Base-by-base conservation (phyloP, 2,329 filamentous ascomycete genomes). In the Pseudogymnoascus sp. region DNA sequence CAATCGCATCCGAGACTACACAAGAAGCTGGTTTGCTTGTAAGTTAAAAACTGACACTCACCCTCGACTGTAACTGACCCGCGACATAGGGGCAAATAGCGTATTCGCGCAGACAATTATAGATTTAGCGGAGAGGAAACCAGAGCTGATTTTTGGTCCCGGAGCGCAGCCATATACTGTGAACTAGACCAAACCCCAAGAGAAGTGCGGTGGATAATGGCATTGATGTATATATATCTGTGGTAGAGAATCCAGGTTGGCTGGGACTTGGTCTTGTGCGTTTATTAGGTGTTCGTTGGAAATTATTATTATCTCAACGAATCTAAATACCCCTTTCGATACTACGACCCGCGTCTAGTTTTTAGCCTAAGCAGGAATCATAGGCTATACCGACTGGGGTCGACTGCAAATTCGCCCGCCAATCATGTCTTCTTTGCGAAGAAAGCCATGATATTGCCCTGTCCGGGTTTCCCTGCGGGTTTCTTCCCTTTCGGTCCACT, bases 101-200 rank as follows among this genome's bases (percentile, higher is more conserved):
- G 91, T 99, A 10, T 97, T 96, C 76, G 92, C 93, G 12, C 88
- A 91, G 75, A 96, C 93, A 0, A 91, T 99, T 54, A 78, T 99
- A 61, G 91, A 97, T 77, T 74, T 99, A 62, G 95, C 93, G 1
- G 87, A 88, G 75, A 80, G 93, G 73, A 96, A 96, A 75, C 95
- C 95, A 3, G 85, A 96, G 75, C 75, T 97, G 69, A 82, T 97
- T 40, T 96, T 97, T 74, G 87, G 86, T 12, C 76, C 83, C 59
- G 85, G 84, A 0, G 81, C 80, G 3, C 76, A 81, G 67, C 78
- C 85, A 31, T 91, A 90, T 72, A 69, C 75, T n/a, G 68, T 79
- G 26, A 34, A 18, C n/a, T 57, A 29, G 29, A 57, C 26, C 10
- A 5, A 26, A 8, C 7, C 26, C 26, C 26, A 16, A 31, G 26